A percentile compares a stretch with the other conserved stretches of the same genome.
These are phyloP conservation scores for Metrosideros polymorpha DNA, from an alignment of 441 rosid genomes.

Conservation along the genomic window DNA sequence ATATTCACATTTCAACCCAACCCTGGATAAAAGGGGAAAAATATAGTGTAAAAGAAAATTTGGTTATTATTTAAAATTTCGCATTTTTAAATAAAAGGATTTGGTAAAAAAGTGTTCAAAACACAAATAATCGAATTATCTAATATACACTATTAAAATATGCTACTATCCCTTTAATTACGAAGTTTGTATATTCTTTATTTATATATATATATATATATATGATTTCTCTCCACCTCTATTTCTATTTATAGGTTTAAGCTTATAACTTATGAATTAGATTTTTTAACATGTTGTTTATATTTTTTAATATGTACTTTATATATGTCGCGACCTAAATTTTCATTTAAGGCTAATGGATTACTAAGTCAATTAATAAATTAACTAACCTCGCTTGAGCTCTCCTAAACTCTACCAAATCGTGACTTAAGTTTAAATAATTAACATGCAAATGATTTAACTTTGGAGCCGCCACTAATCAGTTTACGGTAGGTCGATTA, in stretches of 20 bases:
- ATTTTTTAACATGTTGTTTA: fast-evolving
- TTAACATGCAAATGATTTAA: too few species aligned
- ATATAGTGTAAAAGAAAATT: background rate
- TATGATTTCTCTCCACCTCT: fast-evolving
- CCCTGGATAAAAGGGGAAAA: background rate
- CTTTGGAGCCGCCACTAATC: too few species aligned
- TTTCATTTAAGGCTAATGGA: too few species aligned
- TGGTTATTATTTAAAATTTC: background rate
- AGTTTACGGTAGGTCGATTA: too few species aligned
- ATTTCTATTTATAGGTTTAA: background rate
- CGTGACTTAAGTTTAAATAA: too few species aligned
- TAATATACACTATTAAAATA: fast-evolving
- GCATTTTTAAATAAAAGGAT: background rate
- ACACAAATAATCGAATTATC: background rate
- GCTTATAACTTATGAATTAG: background rate
- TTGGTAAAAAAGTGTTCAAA: background rate
- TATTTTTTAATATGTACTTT: background rate
- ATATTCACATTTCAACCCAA: background rate
- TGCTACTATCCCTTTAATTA: fast-evolving
- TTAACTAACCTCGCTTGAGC: too few species aligned
- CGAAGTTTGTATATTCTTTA: fast-evolving
- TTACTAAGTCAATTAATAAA: too few species aligned
- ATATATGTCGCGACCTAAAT: too few species aligned
- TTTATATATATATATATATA: too few species aligned
- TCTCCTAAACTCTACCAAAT: too few species aligned